Evolutionary conservation across 257 asterid species (phyloP), one percentile per base, ranked within the genome.

Genomic region (Striga asiatica): DNA sequence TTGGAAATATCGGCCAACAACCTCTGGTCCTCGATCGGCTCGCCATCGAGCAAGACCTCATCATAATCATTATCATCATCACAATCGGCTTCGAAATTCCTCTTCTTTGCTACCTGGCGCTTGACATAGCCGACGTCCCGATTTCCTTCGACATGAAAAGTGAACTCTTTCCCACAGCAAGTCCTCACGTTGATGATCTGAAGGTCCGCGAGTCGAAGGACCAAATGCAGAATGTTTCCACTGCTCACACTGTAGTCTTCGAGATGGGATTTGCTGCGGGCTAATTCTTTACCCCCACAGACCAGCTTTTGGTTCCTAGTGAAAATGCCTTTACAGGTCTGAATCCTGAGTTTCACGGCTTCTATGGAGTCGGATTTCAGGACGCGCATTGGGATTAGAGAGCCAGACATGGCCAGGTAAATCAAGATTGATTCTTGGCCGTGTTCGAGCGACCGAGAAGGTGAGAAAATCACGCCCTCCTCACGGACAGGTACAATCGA

Each of bases 191-290:
- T 56, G 23, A 83, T 78, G 6, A 56, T 62, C 72, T 66, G 82
- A 35, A 83, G 84, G 57, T 81, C 89, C 0, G 81, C 68, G n/a
- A 81, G 75, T 7, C 84, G 81, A 10, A 83, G 72, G 29, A 83
- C 82, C 68, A 83, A 72, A 68, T 83, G 94, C 35, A 83, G 72
- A 48, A 81, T 72, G 62, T 81, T 78, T 4, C 94, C 94, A 53
- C 81, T 72, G 10, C 64, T 48, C 39, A 83, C 80, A 8, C 82
- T 82, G 45, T 83, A 83, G 54, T 83, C 94, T 38, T 75, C 59
- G 21, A 83, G 66, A 1, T 61, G 79, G 66, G 89, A 83, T 39
- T 76, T 72, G 58, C 81, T 74, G 66, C 87, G 50, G 9, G 86
- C 75, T 62, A 83, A 66, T 65, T 76, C 84, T 28, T 83, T 71